These are phyloP conservation scores for Neonectria faginata DNA, from an alignment of 2,329 filamentous ascomycete genomes.

Conservation along the genomic window DNA sequence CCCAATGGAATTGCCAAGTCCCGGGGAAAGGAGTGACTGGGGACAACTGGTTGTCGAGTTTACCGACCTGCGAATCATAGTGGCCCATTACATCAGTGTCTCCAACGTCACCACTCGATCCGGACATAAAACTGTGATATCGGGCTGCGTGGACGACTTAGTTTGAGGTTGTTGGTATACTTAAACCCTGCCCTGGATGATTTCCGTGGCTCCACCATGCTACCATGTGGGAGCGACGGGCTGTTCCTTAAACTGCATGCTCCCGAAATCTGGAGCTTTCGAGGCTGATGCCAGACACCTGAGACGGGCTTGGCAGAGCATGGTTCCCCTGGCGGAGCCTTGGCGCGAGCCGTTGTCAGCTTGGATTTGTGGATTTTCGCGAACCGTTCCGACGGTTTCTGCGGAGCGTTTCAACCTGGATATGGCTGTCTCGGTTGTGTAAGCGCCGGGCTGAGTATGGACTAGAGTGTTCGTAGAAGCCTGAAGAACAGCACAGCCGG, in stretches of 20 bases:
- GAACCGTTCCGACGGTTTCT: not conserved
- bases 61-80: not conserved
- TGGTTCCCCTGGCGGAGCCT: not conserved
- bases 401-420: conserved; percentile 1
- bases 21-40: not conserved
- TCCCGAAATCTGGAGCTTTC: not conserved
- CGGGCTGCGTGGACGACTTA: not conserved
- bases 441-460: not conserved
- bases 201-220: not conserved
- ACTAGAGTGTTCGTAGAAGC: not conserved
- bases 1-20: not conserved
- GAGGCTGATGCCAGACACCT: not conserved
- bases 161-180: conserved; percentile 1
- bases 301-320: conserved; percentile 5
- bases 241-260: not conserved
- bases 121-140: not conserved
- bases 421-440: not conserved
- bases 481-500: not conserved
- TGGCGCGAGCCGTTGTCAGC: not conserved
- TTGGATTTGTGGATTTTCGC: conserved; percentile 2
- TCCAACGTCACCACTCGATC: not conserved
- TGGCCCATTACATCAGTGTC: not conserved
- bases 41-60: not conserved
- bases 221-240: not conserved
- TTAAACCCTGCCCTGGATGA: not conserved